Base-by-base conservation (phyloP, 306 rosid genomes). In the Dryas alaskensis region DNA sequence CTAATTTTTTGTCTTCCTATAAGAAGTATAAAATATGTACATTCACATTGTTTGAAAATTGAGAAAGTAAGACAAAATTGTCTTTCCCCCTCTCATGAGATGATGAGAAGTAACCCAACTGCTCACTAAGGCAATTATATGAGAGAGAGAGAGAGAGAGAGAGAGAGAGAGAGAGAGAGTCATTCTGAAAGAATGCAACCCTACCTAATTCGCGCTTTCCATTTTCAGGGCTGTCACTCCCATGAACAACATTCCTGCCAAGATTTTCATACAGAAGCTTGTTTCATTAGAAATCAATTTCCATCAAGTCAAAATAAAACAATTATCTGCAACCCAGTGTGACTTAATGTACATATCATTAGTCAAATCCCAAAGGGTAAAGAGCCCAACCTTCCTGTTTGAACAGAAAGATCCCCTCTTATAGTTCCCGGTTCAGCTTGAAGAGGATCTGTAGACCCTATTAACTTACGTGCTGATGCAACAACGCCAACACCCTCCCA, bases 401-500 rank as follows among this genome's bases (percentile, higher is more conserved):
- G 90, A 82, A 90, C 88, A 75, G 97, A 87, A 68, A 95, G 87
- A 84, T 92, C 99, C 75, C 99, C 99, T 86, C 98, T 90, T 65
- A 95, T 92, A 61, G 99, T 90, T 88, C 98, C 98, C 7, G 99
- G 99, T 77, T 92, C 97, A 59, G 98, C 98, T 81, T 87, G 96
- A 47, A 95, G 98, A 70, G 99, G 98, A 81, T 95, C 77, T 44
- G 98, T 92, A 57, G 92, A 84, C 75, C 99, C 99, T 50, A 95
- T 92, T 48, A 95, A 89, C 87, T 95, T 95, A 0, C 99, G 98
- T 8, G 98, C 93, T 9, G 99, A 92, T 54, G 97, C 88, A 69
- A 95, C 97, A 43, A 90, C 89, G 6, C 97, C 99, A 78, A 92
- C 85, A n/a, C 98, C 99, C 83, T 95, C 99, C 98, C 99, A 95